These are phyloP conservation scores for Grosmannia clavigera DNA, from an alignment of 2,329 filamentous ascomycete species.

Conservation along the genomic window DNA sequence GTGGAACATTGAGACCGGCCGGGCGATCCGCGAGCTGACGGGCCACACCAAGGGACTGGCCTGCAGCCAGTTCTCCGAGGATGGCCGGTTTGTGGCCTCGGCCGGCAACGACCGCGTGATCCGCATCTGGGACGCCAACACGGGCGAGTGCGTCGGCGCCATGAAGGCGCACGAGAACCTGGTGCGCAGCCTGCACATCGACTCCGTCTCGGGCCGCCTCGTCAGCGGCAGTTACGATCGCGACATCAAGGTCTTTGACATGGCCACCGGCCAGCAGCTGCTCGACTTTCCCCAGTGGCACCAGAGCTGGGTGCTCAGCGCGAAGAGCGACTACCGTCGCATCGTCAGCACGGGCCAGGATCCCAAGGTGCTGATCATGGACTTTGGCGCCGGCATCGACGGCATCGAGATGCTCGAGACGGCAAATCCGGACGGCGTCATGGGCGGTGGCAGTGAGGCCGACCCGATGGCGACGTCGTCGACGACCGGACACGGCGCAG, in stretches of 20 bases:
- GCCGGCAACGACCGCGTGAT: conserved; percentile 94
- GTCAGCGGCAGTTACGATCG: conserved; percentile 91
- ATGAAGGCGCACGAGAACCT: conserved; percentile 75
- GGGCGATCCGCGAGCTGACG: conserved; percentile 78
- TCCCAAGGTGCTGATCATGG: conserved; percentile 81
- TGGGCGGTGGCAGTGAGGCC: background rate
- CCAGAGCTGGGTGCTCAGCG: conserved; percentile 88
- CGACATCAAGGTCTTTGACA: conserved; percentile 89
- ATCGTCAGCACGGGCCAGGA: conserved; percentile 95
- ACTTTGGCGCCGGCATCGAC: conserved; percentile 60
- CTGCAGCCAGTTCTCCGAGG: conserved; percentile 91
- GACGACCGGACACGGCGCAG: background rate
- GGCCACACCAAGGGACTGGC: conserved; percentile 89
- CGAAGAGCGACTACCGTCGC: conserved; percentile 88
- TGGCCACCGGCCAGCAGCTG: conserved; percentile 63
- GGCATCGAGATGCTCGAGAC: conserved; percentile 46
- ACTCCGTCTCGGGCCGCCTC: conserved; percentile 73
- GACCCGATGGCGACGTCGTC: background rate
- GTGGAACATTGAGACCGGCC: conserved; percentile 86
- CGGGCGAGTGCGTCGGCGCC: conserved; percentile 68
- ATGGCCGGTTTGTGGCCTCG: conserved; percentile 84
- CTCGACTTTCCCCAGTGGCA: conserved; percentile 92
- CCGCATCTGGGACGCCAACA: conserved; percentile 90
- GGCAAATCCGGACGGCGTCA: background rate
- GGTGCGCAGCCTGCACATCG: conserved; percentile 82